These are phyloP conservation scores for Didymella glomerata DNA, from an alignment of 2,329 filamentous ascomycete species.

Conservation along the genomic window DNA sequence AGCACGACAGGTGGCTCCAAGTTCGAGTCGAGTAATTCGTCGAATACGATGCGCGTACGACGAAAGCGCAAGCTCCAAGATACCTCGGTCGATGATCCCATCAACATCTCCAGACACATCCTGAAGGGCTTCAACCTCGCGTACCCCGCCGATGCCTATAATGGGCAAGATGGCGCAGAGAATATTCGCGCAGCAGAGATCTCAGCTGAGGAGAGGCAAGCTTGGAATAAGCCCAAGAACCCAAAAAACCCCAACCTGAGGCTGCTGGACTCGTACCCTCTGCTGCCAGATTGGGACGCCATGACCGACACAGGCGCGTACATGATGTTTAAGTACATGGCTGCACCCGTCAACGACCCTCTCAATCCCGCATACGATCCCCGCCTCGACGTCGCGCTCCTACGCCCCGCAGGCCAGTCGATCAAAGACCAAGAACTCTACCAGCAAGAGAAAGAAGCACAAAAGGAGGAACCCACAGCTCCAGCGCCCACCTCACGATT, in stretches of 20 bases:
- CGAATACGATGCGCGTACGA: slow-evolving; percentile 52
- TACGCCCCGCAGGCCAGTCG: slow-evolving; percentile 64
- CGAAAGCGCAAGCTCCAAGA: slow-evolving; percentile 50
- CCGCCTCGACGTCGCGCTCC: slow-evolving; percentile 66
- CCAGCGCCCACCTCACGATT: slow-evolving; percentile 63
- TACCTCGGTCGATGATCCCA: slow-evolving; percentile 63
- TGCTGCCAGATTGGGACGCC: slow-evolving; percentile 68
- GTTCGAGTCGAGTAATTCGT: slow-evolving; percentile 63
- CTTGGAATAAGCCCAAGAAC: slow-evolving; percentile 68
- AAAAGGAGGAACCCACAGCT: slow-evolving; percentile 58
- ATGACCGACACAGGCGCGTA: slow-evolving; percentile 67
- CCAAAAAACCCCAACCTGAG: slow-evolving; percentile 65
- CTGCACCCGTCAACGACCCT: slow-evolving; percentile 62
- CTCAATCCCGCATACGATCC: slow-evolving; percentile 61
- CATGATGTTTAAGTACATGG: slow-evolving; percentile 68
- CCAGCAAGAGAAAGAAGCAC: slow-evolving; percentile 54
- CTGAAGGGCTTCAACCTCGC: slow-evolving; percentile 71
- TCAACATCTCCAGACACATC: slow-evolving; percentile 67
- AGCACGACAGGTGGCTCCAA: slow-evolving; percentile 52
- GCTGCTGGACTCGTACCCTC: slow-evolving; percentile 66
- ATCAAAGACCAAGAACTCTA: slow-evolving; percentile 61
- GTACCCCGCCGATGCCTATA: slow-evolving; percentile 70
- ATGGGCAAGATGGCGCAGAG: slow-evolving; percentile 68
- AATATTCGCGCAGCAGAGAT: slow-evolving; percentile 63
- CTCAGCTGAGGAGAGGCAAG: slow-evolving; percentile 63